These are phyloP conservation scores for Beverwykella pulmonaria DNA, from an alignment of 495 filamentous ascomycete species.

Conservation along the genomic window DNA sequence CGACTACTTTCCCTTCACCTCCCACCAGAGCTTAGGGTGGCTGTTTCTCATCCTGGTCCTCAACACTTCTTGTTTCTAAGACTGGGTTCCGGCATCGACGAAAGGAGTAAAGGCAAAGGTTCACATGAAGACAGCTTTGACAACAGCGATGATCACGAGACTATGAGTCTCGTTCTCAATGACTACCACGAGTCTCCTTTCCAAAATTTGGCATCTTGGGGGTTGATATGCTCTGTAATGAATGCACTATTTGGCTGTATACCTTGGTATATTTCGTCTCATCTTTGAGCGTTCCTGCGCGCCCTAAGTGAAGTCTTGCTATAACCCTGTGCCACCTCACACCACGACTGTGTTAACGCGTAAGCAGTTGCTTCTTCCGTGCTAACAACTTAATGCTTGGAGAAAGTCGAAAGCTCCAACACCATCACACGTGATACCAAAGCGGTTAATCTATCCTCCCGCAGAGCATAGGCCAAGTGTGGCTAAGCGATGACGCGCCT, in stretches of 20 bases:
- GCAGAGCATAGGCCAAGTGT: conserved; percentile 26
- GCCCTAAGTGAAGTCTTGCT: too few species aligned
- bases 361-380: too few species aligned
- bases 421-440: too few species aligned
- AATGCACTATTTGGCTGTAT: not conserved
- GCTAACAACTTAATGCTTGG: too few species aligned
- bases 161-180: conserved; percentile 7
- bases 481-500: conserved; percentile 22
- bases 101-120: not conserved
- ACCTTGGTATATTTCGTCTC: not conserved
- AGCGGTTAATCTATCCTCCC: too few species aligned
- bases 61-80: not conserved
- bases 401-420: too few species aligned
- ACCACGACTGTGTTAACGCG: too few species aligned
- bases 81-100: not conserved
- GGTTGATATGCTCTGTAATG: conserved; percentile 1
- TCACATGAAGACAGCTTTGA: not conserved
- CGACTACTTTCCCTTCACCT: not conserved
- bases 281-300: not conserved
- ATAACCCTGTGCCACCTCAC: too few species aligned
- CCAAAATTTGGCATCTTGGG: conserved; percentile 13
- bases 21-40: not conserved
- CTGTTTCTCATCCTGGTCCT: not conserved
- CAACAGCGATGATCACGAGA: conserved; percentile 9
- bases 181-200: conserved; percentile 30